Percentiles rank a stretch among this genome's conserved stretches.
These are phyloP conservation scores for Discostella stelligera DNA, from an alignment of 352 stramenopile genomes.

Conservation along the genomic window DNA sequence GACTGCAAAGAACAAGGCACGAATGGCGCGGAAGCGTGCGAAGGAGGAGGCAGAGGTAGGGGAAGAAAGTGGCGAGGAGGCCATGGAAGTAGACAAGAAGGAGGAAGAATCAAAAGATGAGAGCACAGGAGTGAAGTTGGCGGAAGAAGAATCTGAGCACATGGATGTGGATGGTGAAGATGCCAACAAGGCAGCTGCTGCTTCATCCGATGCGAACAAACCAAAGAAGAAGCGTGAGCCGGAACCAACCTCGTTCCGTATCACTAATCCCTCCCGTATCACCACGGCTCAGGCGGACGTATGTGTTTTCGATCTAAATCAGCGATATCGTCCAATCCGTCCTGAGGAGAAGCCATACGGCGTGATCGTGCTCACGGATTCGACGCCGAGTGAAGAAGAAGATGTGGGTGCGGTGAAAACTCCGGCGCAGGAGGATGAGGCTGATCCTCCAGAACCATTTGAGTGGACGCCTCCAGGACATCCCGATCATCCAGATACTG, in stretches of 20 bases:
- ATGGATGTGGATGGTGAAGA: slow-evolving; percentile 80
- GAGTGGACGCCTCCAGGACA: slow-evolving; percentile 86
- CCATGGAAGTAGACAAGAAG: slow-evolving; percentile 55
- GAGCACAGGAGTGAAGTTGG: slow-evolving; percentile 79
- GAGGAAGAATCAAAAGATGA: slow-evolving; percentile 46
- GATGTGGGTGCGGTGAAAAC: slow-evolving; percentile 91
- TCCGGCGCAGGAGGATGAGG: slow-evolving; percentile 91
- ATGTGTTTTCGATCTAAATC: slow-evolving; percentile 88
- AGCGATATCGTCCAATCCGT: slow-evolving; percentile 89
- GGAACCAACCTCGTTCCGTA: slow-evolving; percentile 90
- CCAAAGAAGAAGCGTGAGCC: slow-evolving; percentile 84
- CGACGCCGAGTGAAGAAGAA: slow-evolving; percentile 91
- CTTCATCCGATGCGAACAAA: slow-evolving; percentile 57
- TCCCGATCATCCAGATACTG: slow-evolving; percentile 33
- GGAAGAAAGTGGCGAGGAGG: slow-evolving; percentile 63
- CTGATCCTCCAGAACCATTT: slow-evolving; percentile 93
- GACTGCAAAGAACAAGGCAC: slow-evolving; percentile 93
- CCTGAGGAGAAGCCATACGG: slow-evolving; percentile 82
- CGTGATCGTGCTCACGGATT: slow-evolving; percentile 95
- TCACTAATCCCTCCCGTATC: slow-evolving; percentile 92
- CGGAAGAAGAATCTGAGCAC: slow-evolving; percentile 65
- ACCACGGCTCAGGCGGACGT: slow-evolving; percentile 89
- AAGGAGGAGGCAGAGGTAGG: slow-evolving; percentile 88
- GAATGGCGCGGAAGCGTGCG: slow-evolving; percentile 81
- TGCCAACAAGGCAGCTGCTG: slow-evolving; percentile 26